phyloP scores from a whole-genome alignment of 768 basidiomycete genomes.

The Naganishia vaughanmartiniae region DNA sequence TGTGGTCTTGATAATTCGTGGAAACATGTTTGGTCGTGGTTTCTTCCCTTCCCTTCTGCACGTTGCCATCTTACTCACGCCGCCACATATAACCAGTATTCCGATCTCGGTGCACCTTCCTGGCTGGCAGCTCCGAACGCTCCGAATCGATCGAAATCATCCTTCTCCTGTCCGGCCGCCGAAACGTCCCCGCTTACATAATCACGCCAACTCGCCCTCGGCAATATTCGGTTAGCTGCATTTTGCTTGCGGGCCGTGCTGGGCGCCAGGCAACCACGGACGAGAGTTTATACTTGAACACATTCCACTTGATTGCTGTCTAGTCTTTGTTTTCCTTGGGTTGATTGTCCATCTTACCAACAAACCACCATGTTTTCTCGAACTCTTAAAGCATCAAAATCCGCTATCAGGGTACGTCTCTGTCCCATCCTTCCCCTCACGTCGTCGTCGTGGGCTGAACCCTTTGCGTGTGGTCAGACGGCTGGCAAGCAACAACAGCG shows the following conservation, averaged over 20 bases:
- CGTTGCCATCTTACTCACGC: too few species aligned
- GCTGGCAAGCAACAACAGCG: constrained; percentile 64
- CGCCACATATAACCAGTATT: not conserved
- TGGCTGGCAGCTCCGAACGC: too few species aligned
- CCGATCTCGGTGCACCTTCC: not conserved
- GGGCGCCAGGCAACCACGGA: not conserved
- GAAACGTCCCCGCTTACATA: not conserved
- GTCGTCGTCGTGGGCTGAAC: not conserved
- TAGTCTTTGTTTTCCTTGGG: not conserved
- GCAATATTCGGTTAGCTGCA: constrained; percentile 3
- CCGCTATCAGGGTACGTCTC: constrained; percentile 27
- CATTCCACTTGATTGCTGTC: not conserved
- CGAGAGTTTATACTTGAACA: not conserved
- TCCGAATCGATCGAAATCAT: not conserved
- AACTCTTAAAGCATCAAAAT: constrained; percentile 21
- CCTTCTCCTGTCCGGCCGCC: not conserved
- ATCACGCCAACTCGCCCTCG: not conserved
- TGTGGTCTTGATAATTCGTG: not conserved
- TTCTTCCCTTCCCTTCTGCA: not conserved
- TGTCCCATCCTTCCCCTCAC: not conserved
- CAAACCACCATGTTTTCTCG: constrained; percentile 29
- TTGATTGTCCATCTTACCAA: too few species aligned
- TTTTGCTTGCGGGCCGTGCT: constrained; percentile 1
- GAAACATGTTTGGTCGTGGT: not conserved
- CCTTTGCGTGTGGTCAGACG: constrained; percentile 10